Conservation (phyloP, 2,329 filamentous ascomycete species). For the Phaeomoniella chlamydospora region DNA sequence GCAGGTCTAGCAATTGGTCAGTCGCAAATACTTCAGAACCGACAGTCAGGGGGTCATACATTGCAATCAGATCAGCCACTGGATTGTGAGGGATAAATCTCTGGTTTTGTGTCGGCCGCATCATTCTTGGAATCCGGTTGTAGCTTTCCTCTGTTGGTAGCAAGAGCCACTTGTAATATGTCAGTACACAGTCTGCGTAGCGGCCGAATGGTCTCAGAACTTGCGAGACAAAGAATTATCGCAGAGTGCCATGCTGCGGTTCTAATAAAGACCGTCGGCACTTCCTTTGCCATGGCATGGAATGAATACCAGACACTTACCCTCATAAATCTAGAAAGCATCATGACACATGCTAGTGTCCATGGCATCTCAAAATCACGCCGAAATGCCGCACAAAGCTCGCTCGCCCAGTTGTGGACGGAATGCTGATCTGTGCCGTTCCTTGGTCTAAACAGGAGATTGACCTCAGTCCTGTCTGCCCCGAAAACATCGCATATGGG, state of each 20-base stretch:
- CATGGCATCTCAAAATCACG: neutral
- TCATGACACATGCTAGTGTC: neutral
- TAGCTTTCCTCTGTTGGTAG: neutral
- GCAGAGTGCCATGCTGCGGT: no score
- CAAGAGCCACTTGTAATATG: neutral
- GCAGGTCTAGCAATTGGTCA: neutral
- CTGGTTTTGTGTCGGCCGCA: neutral
- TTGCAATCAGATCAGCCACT: neutral
- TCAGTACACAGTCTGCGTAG: no score
- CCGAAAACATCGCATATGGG: neutral
- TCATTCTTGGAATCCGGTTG: neutral
- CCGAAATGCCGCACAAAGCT: neutral
- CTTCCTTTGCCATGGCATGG: no score
- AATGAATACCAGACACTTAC: no score
- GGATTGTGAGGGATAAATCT: neutral
- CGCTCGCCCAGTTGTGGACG: neutral
- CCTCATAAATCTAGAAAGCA: neutral
- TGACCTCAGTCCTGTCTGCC: neutral
- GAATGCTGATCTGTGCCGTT: neutral
- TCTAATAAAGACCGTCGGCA: no score
- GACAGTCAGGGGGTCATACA: neutral
- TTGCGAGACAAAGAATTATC: no score
- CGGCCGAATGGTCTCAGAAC: no score
- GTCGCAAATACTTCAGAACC: neutral
- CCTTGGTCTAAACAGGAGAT: neutral